Conservation (phyloP, 805 yeast species). For the Citeromyces matritensis region DNA sequence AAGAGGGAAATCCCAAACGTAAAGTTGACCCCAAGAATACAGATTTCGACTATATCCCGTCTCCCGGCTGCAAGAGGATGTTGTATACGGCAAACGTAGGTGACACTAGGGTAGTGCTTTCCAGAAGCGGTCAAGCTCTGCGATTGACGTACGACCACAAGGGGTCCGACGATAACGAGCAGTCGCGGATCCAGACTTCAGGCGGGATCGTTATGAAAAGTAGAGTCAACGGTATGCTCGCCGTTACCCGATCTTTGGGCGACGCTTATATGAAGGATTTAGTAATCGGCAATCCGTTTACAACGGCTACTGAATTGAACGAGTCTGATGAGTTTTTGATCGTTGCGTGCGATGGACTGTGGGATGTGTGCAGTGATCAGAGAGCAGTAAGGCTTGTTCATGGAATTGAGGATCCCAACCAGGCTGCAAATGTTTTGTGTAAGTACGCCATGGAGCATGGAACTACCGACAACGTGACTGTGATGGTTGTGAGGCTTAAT, state of each 20-base stretch:
- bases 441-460: slow-evolving; percentile 61
- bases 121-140: slow-evolving; percentile 58
- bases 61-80: slow-evolving; percentile 44
- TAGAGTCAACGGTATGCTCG: slow-evolving; percentile 90
- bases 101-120: slow-evolving; percentile 74
- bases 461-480: slow-evolving; percentile 86
- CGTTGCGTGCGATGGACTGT: slow-evolving; percentile 90
- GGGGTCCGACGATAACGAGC: slow-evolving; percentile 70
- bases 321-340: slow-evolving; percentile 64
- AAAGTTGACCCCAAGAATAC: background rate
- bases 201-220: slow-evolving; percentile 88
- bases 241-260: slow-evolving; percentile 88
- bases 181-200: slow-evolving; percentile 51
- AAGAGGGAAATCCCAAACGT: slow-evolving; percentile 1
- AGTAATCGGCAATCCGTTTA: slow-evolving; percentile 84
- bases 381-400: slow-evolving; percentile 65
- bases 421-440: slow-evolving; percentile 55
- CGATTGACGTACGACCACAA: slow-evolving; percentile 88
- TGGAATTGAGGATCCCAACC: slow-evolving; percentile 37
- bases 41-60: slow-evolving; percentile 32
- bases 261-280: slow-evolving; percentile 84
- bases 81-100: slow-evolving; percentile 93
- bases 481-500: slow-evolving; percentile 66
- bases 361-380: slow-evolving; percentile 88
- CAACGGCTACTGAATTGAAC: slow-evolving; percentile 70